These are phyloP conservation scores for Hondaea fermentalgiana DNA, from an alignment of 108 stramenopile genomes.

Conservation along the genomic window DNA sequence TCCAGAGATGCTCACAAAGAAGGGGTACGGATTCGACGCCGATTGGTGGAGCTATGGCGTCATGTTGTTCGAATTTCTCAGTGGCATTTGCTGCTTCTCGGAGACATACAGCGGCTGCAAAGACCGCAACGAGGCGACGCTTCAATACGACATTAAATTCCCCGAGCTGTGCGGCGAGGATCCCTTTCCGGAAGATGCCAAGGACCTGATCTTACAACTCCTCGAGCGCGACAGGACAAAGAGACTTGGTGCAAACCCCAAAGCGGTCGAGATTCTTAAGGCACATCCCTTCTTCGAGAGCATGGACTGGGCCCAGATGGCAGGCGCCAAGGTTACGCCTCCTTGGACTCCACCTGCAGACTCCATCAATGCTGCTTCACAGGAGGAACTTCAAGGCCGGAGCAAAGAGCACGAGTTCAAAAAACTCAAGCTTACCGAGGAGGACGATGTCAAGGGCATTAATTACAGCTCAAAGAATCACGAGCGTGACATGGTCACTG, in stretches of 20 bases:
- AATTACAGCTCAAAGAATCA: background rate
- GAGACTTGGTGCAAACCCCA: conserved; percentile 78
- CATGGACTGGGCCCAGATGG: conserved; percentile 76
- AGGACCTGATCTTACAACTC: conserved; percentile 59
- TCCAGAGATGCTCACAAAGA: conserved; percentile 87
- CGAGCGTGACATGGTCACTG: background rate
- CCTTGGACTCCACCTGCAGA: conserved; percentile 70
- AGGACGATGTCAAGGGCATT: background rate
- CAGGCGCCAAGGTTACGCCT: conserved; percentile 65
- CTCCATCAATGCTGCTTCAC: background rate
- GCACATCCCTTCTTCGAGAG: conserved; percentile 71
- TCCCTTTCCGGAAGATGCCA: conserved; percentile 55
- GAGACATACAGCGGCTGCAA: conserved; percentile 28
- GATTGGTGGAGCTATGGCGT: conserved; percentile 99
- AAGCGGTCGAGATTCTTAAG: conserved; percentile 78
- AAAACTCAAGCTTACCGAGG: background rate
- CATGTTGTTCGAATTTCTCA: conserved; percentile 90
- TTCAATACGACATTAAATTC: conserved; percentile 86
- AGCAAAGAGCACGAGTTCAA: conserved; percentile 18
- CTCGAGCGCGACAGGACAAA: conserved; percentile 74
- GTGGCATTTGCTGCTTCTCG: conserved; percentile 87
- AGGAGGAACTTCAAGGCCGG: background rate
- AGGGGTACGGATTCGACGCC: conserved; percentile 76
- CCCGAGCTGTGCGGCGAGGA: conserved; percentile 75
- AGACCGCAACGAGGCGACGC: conserved; percentile 80